phyloP scores from a whole-genome alignment of 192 early-diverging fungal genomes.

The Rhizophlyctis rosea region DNA sequence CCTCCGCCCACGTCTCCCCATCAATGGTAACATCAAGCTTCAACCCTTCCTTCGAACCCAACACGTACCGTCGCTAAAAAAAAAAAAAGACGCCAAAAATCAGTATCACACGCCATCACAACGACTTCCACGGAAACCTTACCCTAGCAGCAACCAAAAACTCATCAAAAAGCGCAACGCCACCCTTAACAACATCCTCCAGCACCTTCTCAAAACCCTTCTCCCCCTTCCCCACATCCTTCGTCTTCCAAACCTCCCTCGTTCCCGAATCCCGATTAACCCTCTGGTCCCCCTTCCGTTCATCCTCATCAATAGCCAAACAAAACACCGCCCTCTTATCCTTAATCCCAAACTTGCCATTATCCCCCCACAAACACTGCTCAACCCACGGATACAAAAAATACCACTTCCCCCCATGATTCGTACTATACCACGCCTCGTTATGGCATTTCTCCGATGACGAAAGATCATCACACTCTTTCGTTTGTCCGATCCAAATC shows the following conservation, averaged over 20 bases:
- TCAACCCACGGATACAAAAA: slow-evolving; percentile 52
- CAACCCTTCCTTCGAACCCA: not conserved
- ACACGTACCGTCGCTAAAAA: no score
- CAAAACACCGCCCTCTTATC: slow-evolving; percentile 74
- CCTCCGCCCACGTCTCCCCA: slow-evolving; percentile 65
- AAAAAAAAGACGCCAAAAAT: no score
- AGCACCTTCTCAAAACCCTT: slow-evolving; percentile 18
- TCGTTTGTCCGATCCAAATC: no score
- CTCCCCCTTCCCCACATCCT: slow-evolving; percentile 19
- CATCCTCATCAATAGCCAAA: no score
- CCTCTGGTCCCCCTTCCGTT: slow-evolving; percentile 52
- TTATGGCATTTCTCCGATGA: no score
- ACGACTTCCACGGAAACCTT: not conserved
- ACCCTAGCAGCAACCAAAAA: slow-evolving; percentile 80
- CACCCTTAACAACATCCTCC: slow-evolving; percentile 6
- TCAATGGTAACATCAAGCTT: slow-evolving; percentile 63
- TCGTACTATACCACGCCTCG: not conserved
- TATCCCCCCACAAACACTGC: slow-evolving; percentile 73
- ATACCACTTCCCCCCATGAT: slow-evolving; percentile 37
- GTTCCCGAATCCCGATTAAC: slow-evolving; percentile 48
- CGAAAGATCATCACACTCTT: no score
- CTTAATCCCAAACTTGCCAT: slow-evolving; percentile 47
- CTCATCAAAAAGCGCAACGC: slow-evolving; percentile 58
- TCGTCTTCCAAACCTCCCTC: slow-evolving; percentile 34
- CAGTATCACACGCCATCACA: no score